Evolutionary conservation across 1,139 yeast species (phyloP), one percentile per base, ranked within the genome.

Genomic region (Kodamaea sp.): DNA sequence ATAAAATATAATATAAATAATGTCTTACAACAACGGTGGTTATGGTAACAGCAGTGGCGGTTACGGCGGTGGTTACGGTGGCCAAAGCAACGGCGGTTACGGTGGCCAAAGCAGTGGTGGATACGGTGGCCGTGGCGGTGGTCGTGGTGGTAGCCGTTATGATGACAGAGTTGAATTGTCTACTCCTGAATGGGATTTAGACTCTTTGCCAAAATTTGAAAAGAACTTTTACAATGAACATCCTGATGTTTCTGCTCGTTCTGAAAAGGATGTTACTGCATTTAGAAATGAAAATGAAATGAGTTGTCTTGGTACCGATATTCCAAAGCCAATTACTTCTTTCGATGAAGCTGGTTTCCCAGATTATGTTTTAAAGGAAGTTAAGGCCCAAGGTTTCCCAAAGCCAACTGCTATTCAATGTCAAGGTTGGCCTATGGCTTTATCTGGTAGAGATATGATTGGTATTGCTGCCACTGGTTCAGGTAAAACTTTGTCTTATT

Each of bases 381-480:
- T 92, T 54, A 80, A 85, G 70, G 82, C 83, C 45, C 92, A 87
- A 68, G 97, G 97, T 45, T 92, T 92, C 73, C 94, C 84, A 43
- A 79, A 74, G 49, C 98, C 98, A 55, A 92, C 98, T 43, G 88
- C 88, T 50, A 92, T 92, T 62, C 98, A 92, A 73, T 87, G 96
- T 66, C 98, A 94, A 73, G 98, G 98, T 71, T 92, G 98, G 98
- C 98, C 98, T 47, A 92, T 92, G 98, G 98, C 98, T 60, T 76
- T 90, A 48, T 82, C 92, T 57, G 98, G 98, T 73, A 85, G 97
- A 71, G 97, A 92, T 66, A 87, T 92, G 90, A 84, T 92, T 67
- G 98, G 98, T 76, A 85, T 92, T 64, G 97, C 98, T 43, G 84
- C 96, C 53, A 92, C 98, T 53, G 98, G 98, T 70, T 89, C 97